Conservation (phyloP, 2,329 filamentous ascomycete species). For the Cladophialophora immunda region DNA sequence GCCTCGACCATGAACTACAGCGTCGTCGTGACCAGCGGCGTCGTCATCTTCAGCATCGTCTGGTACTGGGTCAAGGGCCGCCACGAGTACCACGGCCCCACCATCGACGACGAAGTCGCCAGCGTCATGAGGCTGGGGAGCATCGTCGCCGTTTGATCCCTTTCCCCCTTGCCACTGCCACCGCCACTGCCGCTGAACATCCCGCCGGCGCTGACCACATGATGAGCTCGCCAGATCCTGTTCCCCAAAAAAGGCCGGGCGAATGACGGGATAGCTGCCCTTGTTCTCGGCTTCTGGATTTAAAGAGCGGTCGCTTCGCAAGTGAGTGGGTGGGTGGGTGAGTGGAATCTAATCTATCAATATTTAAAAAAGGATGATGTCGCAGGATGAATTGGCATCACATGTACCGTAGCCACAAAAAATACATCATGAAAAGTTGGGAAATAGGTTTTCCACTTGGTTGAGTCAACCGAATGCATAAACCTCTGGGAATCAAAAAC, state of each 20-base stretch:
- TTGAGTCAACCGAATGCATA: not conserved
- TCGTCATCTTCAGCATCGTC: constrained; percentile 55
- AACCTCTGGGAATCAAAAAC: not conserved
- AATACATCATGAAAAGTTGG: too few species aligned
- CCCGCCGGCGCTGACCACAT: too few species aligned
- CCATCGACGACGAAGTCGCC: constrained; percentile 45
- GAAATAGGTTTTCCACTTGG: too few species aligned
- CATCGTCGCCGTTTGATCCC: constrained; percentile 24
- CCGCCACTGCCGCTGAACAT: too few species aligned
- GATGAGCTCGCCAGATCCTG: too few species aligned
- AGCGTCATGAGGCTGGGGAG: constrained; percentile 32
- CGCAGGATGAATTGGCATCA: not conserved
- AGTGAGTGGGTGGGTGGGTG: too few species aligned
- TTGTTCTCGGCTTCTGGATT: too few species aligned
- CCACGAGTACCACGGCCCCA: constrained; percentile 58
- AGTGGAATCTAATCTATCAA: too few species aligned
- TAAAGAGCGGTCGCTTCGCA: too few species aligned
- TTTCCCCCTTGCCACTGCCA: not conserved
- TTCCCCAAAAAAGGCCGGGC: too few species aligned
- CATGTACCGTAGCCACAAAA: not conserved
- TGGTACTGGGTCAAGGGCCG: constrained; percentile 57
- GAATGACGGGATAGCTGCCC: too few species aligned
- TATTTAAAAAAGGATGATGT: too few species aligned
- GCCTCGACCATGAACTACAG: constrained; percentile 59
- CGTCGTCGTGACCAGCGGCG: constrained; percentile 54